Evolutionary conservation across 2,329 filamentous ascomycete species (phyloP).

Genomic region (Neonectria ditissima): DNA sequence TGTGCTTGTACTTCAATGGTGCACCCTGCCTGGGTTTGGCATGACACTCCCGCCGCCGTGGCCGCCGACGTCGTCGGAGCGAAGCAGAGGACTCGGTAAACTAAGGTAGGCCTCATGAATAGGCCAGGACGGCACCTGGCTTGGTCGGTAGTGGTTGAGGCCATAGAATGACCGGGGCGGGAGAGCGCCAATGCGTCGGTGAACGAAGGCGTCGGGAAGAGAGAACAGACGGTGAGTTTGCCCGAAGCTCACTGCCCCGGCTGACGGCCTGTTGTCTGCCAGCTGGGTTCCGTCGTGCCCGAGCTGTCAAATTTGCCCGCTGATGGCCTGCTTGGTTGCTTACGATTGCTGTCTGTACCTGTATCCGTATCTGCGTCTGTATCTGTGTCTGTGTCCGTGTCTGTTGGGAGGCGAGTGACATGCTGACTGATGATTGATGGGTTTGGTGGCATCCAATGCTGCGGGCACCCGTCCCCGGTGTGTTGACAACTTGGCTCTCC

Average conservation of each 20-base stretch:
- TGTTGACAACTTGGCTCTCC: slow-evolving; percentile 9
- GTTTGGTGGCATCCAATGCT: slow-evolving; percentile 21
- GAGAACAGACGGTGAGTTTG: slow-evolving; percentile 4
- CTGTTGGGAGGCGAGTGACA: slow-evolving; percentile 7
- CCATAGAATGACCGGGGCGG: slow-evolving; percentile 21
- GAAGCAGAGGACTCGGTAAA: slow-evolving; percentile 22
- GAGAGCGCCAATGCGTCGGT: slow-evolving; percentile 14
- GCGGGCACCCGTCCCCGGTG: slow-evolving; percentile 25
- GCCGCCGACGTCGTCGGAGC: slow-evolving; percentile 23
- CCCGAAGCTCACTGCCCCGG: slow-evolving; percentile 2
- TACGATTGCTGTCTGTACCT: slow-evolving; percentile 16
- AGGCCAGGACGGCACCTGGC: slow-evolving; percentile 22
- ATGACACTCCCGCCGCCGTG: slow-evolving; percentile 25
- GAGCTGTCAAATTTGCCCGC: slow-evolving; percentile 10
- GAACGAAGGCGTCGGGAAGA: slow-evolving; percentile 14
- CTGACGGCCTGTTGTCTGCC: slow-evolving; percentile 7
- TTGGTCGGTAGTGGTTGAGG: slow-evolving; percentile 16
- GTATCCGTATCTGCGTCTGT: too few relatives aligned
- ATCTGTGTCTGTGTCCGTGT: slow-evolving; percentile 1
- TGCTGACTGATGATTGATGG: slow-evolving; percentile 25
- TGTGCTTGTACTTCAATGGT: slow-evolving; percentile 17
- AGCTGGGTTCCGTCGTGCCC: slow-evolving; percentile 2
- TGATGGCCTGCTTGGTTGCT: slow-evolving; percentile 20
- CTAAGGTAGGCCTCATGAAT: slow-evolving; percentile 24
- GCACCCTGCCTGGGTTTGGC: slow-evolving; percentile 16